Percentiles rank a stretch among this genome's conserved stretches.
Evolutionary conservation across 805 yeast genomes (phyloP).

Genomic region (Komagataella ulmi): DNA sequence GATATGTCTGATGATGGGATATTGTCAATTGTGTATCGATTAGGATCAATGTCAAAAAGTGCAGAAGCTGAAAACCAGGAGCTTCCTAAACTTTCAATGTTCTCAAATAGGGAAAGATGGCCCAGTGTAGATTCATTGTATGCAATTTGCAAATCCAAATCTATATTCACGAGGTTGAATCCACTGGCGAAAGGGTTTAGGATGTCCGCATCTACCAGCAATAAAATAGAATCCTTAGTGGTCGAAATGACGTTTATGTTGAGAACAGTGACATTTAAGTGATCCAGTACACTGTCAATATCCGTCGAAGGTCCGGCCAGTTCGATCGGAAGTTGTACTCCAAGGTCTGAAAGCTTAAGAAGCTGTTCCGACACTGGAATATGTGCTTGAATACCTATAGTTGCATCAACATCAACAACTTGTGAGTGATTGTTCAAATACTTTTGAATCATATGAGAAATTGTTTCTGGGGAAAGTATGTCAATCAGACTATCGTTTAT

Average conservation of each 20-base stretch:
- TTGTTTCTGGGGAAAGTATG: not conserved
- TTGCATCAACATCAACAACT: not conserved
- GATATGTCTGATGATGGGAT: conserved; percentile 4
- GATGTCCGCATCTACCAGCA: conserved; percentile 18
- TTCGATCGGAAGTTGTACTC: not conserved
- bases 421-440: conserved; percentile 1
- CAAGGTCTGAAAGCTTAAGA: not conserved
- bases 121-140: conserved; percentile 24
- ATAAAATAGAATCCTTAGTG: conserved; percentile 8
- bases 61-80: conserved; percentile 10
- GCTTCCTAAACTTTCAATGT: conserved; percentile 11
- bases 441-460: not conserved
- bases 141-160: conserved; percentile 13
- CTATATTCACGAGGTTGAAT: conserved; percentile 12
- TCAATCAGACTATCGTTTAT: not conserved
- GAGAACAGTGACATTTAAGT: not conserved
- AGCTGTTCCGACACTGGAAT: not conserved
- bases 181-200: conserved; percentile 19
- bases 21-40: conserved; percentile 4
- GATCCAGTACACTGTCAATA: not conserved
- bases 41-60: conserved; percentile 9
- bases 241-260: conserved; percentile 14
- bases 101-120: conserved; percentile 8
- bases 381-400: not conserved
- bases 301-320: not conserved